phyloP scores from a whole-genome alignment of 2,329 filamentous ascomycete genomes.

The Zelopaecilomyces penicillatus region DNA sequence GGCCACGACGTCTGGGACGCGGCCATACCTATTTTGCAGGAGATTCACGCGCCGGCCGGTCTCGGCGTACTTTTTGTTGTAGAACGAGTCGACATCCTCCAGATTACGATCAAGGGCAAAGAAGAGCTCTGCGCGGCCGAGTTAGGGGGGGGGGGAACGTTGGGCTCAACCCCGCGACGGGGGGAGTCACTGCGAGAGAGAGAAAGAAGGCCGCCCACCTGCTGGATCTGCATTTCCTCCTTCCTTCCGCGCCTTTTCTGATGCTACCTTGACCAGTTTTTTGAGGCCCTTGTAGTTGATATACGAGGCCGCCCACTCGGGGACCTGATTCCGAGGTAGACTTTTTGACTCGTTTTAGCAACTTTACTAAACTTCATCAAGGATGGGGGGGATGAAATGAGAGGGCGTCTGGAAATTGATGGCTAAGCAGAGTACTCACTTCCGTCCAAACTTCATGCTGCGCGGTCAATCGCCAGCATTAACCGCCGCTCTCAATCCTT shows the following conservation, averaged over 20 bases:
- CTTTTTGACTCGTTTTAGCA: slow-evolving; percentile 26
- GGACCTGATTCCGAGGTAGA: slow-evolving; percentile 74
- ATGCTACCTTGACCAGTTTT: slow-evolving; percentile 82
- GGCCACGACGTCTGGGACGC: slow-evolving; percentile 58
- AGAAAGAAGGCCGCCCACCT: slow-evolving; percentile 51
- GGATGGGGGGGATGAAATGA: slow-evolving; percentile 3
- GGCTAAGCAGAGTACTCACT: slow-evolving; percentile 31
- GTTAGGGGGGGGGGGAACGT: slow-evolving; percentile 19
- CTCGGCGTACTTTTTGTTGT: slow-evolving; percentile 90
- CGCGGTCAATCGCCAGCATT: too few relatives aligned
- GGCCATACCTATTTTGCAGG: slow-evolving; percentile 80
- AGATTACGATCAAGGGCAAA: slow-evolving; percentile 94
- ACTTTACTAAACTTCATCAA: slow-evolving; percentile 3
- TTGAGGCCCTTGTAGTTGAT: slow-evolving; percentile 91
- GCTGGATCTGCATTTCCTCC: slow-evolving; percentile 79
- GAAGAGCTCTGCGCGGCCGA: slow-evolving; percentile 69
- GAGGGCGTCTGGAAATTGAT: background rate
- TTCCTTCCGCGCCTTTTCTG: slow-evolving; percentile 49
- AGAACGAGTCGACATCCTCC: slow-evolving; percentile 93
- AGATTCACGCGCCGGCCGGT: slow-evolving; percentile 76
- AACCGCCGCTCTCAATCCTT: too few relatives aligned
- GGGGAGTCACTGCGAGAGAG: slow-evolving; percentile 1
- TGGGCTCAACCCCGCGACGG: slow-evolving; percentile 16
- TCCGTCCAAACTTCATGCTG: slow-evolving; percentile 56
- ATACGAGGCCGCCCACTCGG: slow-evolving; percentile 76